These are phyloP conservation scores for Colletotrichum sp. DNA, from an alignment of 2,329 filamentous ascomycete species.

Conservation along the genomic window DNA sequence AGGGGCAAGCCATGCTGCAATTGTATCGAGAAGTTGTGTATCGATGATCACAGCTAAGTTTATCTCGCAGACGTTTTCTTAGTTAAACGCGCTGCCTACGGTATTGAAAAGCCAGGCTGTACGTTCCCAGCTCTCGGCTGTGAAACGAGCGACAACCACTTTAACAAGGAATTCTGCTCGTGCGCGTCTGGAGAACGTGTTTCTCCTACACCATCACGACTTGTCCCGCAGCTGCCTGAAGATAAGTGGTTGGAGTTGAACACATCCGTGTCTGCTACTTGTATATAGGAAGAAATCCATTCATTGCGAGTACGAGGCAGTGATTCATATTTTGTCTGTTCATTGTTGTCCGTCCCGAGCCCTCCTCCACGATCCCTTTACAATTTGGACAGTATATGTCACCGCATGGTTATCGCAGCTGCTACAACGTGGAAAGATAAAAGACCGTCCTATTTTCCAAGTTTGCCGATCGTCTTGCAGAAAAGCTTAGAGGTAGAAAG, in stretches of 20 bases:
- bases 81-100: neutral
- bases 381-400: neutral
- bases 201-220: neutral
- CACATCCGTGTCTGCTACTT: neutral
- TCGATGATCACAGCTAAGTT: neutral
- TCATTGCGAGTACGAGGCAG: neutral
- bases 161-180: neutral
- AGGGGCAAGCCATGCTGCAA: neutral
- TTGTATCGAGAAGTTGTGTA: neutral
- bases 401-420: neutral
- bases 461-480: neutral
- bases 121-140: neutral
- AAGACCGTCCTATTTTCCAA: neutral
- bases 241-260: neutral
- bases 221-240: neutral
- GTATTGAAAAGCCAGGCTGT: neutral
- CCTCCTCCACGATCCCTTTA: neutral
- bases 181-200: neutral
- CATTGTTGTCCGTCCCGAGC: neutral
- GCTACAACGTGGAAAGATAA: neutral
- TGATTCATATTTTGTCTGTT: neutral
- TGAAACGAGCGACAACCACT: neutral
- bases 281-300: neutral
- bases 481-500: neutral
- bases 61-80: neutral